Evolutionary conservation across 768 basidiomycete species (phyloP).

Genomic region (Porpolomopsis calyptriformis): DNA sequence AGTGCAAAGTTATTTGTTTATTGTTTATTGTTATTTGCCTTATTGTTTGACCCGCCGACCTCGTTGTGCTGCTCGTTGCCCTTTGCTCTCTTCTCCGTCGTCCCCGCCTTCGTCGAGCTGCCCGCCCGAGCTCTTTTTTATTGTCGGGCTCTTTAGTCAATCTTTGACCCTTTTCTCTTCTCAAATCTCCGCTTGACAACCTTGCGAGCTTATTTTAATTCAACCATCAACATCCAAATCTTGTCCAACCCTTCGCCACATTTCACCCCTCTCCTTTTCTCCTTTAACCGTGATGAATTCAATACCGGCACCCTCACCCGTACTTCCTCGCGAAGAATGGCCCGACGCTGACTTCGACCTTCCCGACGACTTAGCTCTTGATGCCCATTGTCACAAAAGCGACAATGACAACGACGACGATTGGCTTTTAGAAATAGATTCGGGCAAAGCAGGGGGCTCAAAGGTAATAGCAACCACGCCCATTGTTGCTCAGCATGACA

Average conservation of each 20-base stretch:
- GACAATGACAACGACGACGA: constrained; percentile 56
- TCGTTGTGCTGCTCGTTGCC: too few relatives aligned
- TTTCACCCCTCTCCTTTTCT: constrained; percentile 6
- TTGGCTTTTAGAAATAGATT: constrained; percentile 72
- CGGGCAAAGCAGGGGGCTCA: constrained; percentile 47
- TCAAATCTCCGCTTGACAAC: too few relatives aligned
- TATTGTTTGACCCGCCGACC: too few relatives aligned
- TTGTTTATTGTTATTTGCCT: too few relatives aligned
- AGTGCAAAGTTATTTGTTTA: too few relatives aligned
- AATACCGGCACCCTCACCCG: constrained; percentile 46
- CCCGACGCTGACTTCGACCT: constrained; percentile 81
- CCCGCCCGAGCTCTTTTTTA: too few relatives aligned
- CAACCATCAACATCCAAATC: too few relatives aligned
- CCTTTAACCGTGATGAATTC: constrained; percentile 37
- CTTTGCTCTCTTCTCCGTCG: too few relatives aligned
- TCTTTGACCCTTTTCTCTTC: too few relatives aligned
- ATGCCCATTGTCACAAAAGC: constrained; percentile 55
- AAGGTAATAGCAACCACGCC: constrained; percentile 32
- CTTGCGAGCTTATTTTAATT: too few relatives aligned
- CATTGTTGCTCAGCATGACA: constrained; percentile 25
- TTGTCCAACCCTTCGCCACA: background rate
- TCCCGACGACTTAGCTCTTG: constrained; percentile 61
- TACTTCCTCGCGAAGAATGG: constrained; percentile 65
- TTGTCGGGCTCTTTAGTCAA: too few relatives aligned
- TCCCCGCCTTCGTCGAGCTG: too few relatives aligned